Conservation (phyloP, 306 rosid genomes). For the Trichosanthes truncata region DNA sequence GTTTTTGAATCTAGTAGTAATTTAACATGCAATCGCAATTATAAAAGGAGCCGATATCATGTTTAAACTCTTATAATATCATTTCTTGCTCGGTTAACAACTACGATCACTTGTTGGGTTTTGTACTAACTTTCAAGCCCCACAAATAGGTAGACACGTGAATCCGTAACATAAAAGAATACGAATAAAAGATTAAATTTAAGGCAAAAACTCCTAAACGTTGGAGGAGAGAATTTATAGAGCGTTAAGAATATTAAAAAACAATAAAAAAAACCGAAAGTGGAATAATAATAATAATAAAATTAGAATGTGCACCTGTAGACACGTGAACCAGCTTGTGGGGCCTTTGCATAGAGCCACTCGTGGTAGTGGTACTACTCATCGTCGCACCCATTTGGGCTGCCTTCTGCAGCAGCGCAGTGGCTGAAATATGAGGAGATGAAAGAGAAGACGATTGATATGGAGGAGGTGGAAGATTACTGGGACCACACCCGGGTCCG, state of each 20-base stretch:
- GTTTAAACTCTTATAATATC: too few relatives aligned
- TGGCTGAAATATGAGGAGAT: constrained; percentile 82
- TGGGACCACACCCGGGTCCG: background rate
- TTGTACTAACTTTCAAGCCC: too few relatives aligned
- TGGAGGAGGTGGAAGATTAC: constrained; percentile 28
- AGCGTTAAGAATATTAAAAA: background rate
- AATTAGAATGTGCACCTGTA: background rate
- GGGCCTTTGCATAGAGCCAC: constrained; percentile 22
- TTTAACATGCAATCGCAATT: too few relatives aligned
- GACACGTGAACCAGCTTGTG: constrained; percentile 53
- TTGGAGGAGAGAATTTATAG: too few relatives aligned
- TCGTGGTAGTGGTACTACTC: constrained; percentile 20
- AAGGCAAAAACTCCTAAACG: too few relatives aligned
- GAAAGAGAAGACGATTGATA: constrained; percentile 30
- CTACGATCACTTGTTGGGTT: too few relatives aligned
- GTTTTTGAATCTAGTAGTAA: too few relatives aligned
- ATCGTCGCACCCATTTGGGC: constrained; percentile 90
- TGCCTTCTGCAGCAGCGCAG: constrained; percentile 94
- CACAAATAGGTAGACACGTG: too few relatives aligned
- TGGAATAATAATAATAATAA: background rate
- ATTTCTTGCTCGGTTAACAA: too few relatives aligned
- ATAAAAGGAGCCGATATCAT: too few relatives aligned
- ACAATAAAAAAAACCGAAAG: background rate
- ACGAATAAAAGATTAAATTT: too few relatives aligned
- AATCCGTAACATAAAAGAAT: too few relatives aligned